Conservation (phyloP, 768 basidiomycete genomes). For the Neoboletus brunneissimus region DNA sequence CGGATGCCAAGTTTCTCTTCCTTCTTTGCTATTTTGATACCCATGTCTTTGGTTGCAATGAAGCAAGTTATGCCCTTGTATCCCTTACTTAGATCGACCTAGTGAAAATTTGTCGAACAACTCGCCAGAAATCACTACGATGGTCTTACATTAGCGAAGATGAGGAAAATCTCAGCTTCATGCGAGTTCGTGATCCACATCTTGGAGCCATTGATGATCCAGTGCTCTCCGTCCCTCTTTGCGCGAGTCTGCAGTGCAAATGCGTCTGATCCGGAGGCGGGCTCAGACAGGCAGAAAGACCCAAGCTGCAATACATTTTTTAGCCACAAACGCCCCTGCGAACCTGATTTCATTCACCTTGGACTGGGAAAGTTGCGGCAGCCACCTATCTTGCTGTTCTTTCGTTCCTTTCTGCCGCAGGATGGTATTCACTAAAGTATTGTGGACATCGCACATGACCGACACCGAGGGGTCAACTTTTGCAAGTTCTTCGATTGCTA, state of each 20-base stretch:
- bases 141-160: conserved; percentile 86
- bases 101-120: neutral
- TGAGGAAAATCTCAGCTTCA: conserved; percentile 88
- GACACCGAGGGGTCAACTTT: conserved; percentile 96
- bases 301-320: conserved; percentile 62
- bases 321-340: neutral
- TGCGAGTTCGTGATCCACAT: conserved; percentile 99
- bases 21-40: conserved; percentile 96
- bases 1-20: conserved; percentile 98
- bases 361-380: conserved; percentile 75
- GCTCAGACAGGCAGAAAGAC: conserved; percentile 92
- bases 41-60: conserved; percentile 94
- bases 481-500: conserved; percentile 96
- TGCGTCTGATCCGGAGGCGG: conserved; percentile 92
- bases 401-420: conserved; percentile 81
- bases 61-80: conserved; percentile 99
- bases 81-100: conserved; percentile 86
- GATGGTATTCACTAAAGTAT: conserved; percentile 96
- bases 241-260: conserved; percentile 96
- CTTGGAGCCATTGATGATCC: conserved; percentile 93
- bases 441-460: conserved; percentile 96
- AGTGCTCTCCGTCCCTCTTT: conserved; percentile 79
- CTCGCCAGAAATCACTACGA: neutral
- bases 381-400: conserved; percentile 83
- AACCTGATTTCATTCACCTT: conserved; percentile 48